Evolutionary conservation across 257 asterid genomes (phyloP).

Genomic region (Solanum sejunctum): DNA sequence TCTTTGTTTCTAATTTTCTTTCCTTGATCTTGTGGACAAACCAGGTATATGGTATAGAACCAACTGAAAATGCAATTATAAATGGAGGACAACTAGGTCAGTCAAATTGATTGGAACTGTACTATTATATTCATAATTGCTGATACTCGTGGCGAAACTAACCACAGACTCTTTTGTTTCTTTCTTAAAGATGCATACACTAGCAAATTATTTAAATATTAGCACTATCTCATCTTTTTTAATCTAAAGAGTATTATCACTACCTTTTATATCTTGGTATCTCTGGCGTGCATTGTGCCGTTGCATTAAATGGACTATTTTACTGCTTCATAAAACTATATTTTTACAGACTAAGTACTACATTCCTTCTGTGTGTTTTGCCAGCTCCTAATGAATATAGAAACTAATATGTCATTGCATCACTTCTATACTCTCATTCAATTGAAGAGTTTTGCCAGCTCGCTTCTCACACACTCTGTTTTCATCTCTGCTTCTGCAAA

Average conservation of each 20-base stretch:
- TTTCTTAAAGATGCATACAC: neutral
- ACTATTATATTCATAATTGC: neutral
- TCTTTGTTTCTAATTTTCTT: neutral
- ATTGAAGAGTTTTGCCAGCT: neutral
- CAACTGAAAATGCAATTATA: constrained; percentile 30
- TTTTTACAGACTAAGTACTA: neutral
- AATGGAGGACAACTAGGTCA: constrained; percentile 29
- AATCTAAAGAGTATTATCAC: neutral
- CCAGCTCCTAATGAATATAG: neutral
- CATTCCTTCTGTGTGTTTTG: neutral
- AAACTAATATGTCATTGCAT: neutral
- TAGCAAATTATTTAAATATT: neutral
- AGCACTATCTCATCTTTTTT: neutral
- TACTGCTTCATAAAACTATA: neutral
- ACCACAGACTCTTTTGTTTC: neutral
- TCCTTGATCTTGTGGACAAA: neutral
- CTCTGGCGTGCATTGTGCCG: neutral
- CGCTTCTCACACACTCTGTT: neutral
- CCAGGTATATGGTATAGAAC: constrained; percentile 38
- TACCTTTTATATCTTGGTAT: neutral
- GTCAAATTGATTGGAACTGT: neutral
- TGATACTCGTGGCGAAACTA: neutral
- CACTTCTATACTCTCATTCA: neutral
- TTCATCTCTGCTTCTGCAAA: neutral
- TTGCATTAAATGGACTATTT: neutral